These are phyloP conservation scores for Neurospora intermedia DNA, from an alignment of 495 filamentous ascomycete species.

Conservation along the genomic window DNA sequence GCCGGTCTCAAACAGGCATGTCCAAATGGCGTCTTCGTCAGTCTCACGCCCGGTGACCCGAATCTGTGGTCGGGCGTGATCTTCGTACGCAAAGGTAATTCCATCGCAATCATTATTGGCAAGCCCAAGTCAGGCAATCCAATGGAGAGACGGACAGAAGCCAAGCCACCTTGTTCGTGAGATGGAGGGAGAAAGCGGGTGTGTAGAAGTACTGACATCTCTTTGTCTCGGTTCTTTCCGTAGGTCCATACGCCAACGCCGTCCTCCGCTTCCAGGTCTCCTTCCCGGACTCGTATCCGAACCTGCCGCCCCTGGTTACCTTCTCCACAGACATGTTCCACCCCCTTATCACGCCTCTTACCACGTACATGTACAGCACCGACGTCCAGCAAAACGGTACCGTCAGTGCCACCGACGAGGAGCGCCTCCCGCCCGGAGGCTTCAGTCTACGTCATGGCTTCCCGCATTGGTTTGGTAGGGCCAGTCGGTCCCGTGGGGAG, in stretches of 20 bases:
- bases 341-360: constrained; percentile 79
- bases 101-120: background rate
- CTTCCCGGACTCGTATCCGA: constrained; percentile 74
- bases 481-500: background rate
- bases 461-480: constrained; percentile 67
- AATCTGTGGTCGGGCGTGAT: constrained; percentile 79
- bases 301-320: constrained; percentile 68
- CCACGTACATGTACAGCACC: constrained; percentile 81
- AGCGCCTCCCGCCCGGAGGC: constrained; percentile 72
- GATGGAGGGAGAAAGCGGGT: background rate
- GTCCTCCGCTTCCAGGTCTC: constrained; percentile 83
- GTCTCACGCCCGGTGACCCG: constrained; percentile 67
- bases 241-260: constrained; percentile 71
- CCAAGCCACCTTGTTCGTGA: background rate
- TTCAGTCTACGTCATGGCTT: constrained; percentile 87
- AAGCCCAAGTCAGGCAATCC: background rate
- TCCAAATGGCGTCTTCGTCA: constrained; percentile 79
- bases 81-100: constrained; percentile 73
- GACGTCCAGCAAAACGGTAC: constrained; percentile 58
- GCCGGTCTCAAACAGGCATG: constrained; percentile 69
- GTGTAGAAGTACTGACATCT: background rate
- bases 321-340: constrained; percentile 91
- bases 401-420: constrained; percentile 68
- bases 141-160: background rate
- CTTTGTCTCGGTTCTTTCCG: constrained; percentile 27